Base-by-base conservation (phyloP, 225 moss, liverwort and hornwort species). In the Straminergon stramineum region DNA sequence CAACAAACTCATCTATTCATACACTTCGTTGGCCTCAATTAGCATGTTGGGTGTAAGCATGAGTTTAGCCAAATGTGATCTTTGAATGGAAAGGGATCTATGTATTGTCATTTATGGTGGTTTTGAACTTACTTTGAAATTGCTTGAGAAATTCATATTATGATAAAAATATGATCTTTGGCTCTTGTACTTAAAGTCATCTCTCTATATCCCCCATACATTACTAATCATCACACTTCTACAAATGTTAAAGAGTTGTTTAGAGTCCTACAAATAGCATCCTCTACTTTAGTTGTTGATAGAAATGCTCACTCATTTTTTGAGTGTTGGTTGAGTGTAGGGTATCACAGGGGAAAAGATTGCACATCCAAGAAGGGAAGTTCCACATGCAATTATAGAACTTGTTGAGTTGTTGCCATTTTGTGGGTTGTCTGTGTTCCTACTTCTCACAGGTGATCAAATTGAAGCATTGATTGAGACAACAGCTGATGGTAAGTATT, bases 321-420 rank as follows among this genome's bases (percentile, higher is more conserved):
- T 81, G 55, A 45, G 68, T 85, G 39, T 70, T 80, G 66, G 87
- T 81, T 90, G 78, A 84, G 70, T 86, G 84, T 87, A 94, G 94
- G 94, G 92, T 66, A 89, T 93, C 65, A 73, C 68, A 41, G 93
- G 93, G 85, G 91, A 91, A 64, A 92, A 90, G 76, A 87, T 95
- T 48, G 64, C 92, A 45, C 93, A 67, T 12, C 87, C 92, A 77
- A 92, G 86, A 79, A 89, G 45, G 83, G 91, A 81, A 53, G 63
- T 93, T 52, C 91, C 95, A 84, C 66, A 86, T 81, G 85, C 89
- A 22, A 89, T 92, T 27, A 19, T 92, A 37, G 89, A 95, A 82
- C 92, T 97, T 79, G 90, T 96, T 90, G 93, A 92, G 86, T 88
- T 97, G 86, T 91, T 97, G 79, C 94, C 93, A 15, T 91, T 85